A percentile compares a stretch with the other conserved stretches of the same genome.
These are phyloP conservation scores for Plantago lanceolata DNA, from an alignment of 305 asterid species.

Conservation along the genomic window DNA sequence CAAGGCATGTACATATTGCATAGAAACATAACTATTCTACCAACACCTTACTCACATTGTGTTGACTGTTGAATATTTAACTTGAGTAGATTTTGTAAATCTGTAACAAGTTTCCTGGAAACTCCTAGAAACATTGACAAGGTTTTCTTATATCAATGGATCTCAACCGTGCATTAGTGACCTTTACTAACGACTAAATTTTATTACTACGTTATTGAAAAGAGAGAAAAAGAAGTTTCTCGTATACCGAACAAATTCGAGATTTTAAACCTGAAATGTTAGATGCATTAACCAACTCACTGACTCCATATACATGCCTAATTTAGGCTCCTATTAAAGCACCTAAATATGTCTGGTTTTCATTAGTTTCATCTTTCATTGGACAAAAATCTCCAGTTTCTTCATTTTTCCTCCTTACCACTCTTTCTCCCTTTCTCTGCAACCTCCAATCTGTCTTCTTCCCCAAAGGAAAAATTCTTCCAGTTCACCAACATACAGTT, in stretches of 20 bases:
- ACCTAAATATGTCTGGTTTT: constrained; percentile 20
- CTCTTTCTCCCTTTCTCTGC: neutral
- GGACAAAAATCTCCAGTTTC: constrained; percentile 28
- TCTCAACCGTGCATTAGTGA: too few species aligned
- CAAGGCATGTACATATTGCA: neutral
- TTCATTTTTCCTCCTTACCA: constrained; percentile 4
- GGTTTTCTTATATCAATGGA: too few species aligned
- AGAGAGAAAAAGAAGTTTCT: too few species aligned
- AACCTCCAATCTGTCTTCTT: constrained; percentile 16
- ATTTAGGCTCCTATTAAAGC: constrained; percentile 31
- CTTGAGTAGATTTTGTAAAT: too few species aligned
- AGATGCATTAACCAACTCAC: neutral
- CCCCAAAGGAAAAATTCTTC: constrained; percentile 61
- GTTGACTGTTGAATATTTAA: too few species aligned
- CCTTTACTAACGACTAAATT: too few species aligned
- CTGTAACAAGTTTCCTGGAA: too few species aligned
- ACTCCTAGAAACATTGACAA: too few species aligned
- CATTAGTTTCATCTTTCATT: constrained; percentile 24
- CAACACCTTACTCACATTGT: too few species aligned
- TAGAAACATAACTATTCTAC: neutral
- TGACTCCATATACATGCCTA: neutral
- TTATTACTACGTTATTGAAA: too few species aligned
- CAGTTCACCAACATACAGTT: constrained; percentile 38
- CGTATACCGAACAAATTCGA: too few species aligned
- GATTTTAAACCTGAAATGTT: too few species aligned